phyloP scores from a whole-genome alignment of 129 eudicot genomes.

The Calendula officinalis region DNA sequence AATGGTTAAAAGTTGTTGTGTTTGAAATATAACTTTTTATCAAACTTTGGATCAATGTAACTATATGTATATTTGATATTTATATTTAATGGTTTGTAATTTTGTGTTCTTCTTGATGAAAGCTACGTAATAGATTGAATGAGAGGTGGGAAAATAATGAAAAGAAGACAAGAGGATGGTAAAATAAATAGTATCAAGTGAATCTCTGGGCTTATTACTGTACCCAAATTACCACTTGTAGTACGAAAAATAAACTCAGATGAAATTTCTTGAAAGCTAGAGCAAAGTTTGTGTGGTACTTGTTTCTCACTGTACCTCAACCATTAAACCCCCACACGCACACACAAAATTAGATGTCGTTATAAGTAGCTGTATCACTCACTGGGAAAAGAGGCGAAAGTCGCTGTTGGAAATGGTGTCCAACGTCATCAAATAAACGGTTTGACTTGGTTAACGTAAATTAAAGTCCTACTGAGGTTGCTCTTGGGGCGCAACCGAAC shows the following conservation, averaged over 20 bases:
- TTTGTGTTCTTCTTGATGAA: too few relatives aligned
- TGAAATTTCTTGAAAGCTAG: slow-evolving; percentile 11
- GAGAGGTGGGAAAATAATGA: slow-evolving; percentile 1
- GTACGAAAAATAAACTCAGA: slow-evolving; percentile 6
- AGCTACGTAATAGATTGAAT: too few relatives aligned
- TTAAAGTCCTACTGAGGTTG: too few relatives aligned
- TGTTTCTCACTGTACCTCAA: slow-evolving; percentile 10
- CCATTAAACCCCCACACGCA: background rate
- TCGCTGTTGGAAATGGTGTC: too few relatives aligned
- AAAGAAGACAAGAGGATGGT: slow-evolving; percentile 20
- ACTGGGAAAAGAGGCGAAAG: slow-evolving; percentile 14
- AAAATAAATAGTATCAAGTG: slow-evolving; percentile 22
- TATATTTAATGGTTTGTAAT: too few relatives aligned
- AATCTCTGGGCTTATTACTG: slow-evolving; percentile 5
- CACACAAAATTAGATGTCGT: background rate
- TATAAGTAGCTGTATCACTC: slow-evolving; percentile 30
- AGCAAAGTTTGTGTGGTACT: slow-evolving; percentile 18
- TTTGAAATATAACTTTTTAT: too few relatives aligned
- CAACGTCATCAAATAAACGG: too few relatives aligned
- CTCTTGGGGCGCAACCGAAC: too few relatives aligned
- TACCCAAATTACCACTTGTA: slow-evolving; percentile 10
- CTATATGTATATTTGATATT: too few relatives aligned
- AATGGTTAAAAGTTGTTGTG: too few relatives aligned
- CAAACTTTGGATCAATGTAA: too few relatives aligned
- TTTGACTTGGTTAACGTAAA: too few relatives aligned